phyloP scores from a whole-genome alignment of 257 asterid genomes.

The Cordia subcordata region DNA sequence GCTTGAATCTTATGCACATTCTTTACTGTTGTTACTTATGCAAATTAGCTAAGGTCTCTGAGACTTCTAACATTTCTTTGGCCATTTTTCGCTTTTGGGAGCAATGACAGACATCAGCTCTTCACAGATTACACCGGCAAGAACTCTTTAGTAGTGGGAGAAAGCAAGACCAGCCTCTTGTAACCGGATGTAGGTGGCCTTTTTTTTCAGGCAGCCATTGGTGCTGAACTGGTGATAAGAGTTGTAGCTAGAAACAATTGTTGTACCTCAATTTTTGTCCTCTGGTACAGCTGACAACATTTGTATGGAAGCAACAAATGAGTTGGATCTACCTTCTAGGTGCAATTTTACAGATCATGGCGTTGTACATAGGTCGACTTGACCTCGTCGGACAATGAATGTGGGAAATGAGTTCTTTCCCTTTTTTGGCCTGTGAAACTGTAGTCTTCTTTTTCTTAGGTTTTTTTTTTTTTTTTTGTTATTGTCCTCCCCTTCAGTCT shows the following conservation, averaged over 20 bases:
- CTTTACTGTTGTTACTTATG: no score
- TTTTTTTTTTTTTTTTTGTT: no score
- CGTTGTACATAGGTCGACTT: neutral
- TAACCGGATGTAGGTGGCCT: neutral
- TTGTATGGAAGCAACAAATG: neutral
- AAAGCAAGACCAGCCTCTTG: neutral
- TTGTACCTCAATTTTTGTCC: neutral
- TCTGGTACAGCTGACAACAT: neutral
- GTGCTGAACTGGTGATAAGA: neutral
- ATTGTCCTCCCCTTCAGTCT: no score
- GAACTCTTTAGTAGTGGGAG: slow-evolving; percentile 1
- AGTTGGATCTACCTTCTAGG: neutral
- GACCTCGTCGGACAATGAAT: no score
- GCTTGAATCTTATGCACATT: no score
- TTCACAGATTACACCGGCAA: slow-evolving; percentile 7
- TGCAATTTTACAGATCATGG: neutral
- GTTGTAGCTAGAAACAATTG: neutral
- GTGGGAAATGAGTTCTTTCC: no score
- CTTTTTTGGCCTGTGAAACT: no score
- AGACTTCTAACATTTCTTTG: no score
- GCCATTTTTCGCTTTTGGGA: neutral
- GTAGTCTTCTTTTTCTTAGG: no score
- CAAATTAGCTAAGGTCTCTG: no score
- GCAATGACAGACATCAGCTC: slow-evolving; percentile 21
- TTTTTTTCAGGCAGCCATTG: neutral